Conservation (phyloP, 2,329 filamentous ascomycete genomes). For the Penicillium sp. region DNA sequence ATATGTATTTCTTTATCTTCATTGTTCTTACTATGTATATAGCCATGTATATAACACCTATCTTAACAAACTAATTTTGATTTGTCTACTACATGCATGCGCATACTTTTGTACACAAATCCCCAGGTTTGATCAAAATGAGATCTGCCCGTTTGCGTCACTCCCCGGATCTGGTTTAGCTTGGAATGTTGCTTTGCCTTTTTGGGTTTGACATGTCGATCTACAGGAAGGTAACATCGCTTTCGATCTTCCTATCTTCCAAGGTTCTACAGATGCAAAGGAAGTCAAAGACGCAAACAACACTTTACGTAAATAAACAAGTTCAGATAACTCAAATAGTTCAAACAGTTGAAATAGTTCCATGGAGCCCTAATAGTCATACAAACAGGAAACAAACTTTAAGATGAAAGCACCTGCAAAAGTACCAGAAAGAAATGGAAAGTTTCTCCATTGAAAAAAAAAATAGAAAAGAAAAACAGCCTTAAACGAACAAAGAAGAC, state of each 20-base stretch:
- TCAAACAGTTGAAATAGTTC: background rate
- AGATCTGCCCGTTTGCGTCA: slow-evolving; percentile 25
- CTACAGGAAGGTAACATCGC: background rate
- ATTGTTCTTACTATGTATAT: background rate
- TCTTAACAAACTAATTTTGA: background rate
- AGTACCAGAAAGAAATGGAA: slow-evolving; percentile 9
- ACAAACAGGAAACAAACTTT: slow-evolving; percentile 13
- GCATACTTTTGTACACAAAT: background rate
- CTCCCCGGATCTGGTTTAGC: slow-evolving; percentile 26
- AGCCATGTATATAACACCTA: background rate
- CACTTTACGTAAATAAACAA: slow-evolving; percentile 21
- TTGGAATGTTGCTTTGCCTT: slow-evolving; percentile 23
- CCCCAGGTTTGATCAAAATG: background rate
- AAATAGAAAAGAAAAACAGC: background rate
- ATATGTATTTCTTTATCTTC: background rate
- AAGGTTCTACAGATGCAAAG: background rate
- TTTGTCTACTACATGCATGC: background rate
- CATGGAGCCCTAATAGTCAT: slow-evolving; percentile 17
- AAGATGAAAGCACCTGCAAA: slow-evolving; percentile 8
- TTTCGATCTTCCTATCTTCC: background rate
- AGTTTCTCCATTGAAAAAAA: background rate
- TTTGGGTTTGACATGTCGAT: slow-evolving; percentile 25
- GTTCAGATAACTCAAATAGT: background rate
- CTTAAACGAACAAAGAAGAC: background rate
- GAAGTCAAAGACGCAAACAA: slow-evolving; percentile 23